Conservation (phyloP, 2,329 filamentous ascomycete species). For the Diaporthe humulicola region DNA sequence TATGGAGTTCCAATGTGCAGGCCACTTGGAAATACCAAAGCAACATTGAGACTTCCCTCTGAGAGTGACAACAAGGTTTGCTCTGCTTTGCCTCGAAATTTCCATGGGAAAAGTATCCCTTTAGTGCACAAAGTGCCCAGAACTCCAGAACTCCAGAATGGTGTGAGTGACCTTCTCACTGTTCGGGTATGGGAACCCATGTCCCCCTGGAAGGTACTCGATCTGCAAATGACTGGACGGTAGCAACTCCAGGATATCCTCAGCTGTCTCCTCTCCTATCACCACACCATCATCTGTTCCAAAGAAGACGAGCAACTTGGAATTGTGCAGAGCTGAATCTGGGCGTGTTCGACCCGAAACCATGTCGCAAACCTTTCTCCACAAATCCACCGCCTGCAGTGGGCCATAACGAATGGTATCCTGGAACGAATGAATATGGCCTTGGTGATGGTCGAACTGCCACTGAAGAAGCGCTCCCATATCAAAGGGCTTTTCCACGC, state of each 20-base stretch:
- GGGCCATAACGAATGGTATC: not conserved
- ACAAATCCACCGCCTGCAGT: not conserved
- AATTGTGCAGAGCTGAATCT: not conserved
- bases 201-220: not conserved
- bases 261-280: not conserved
- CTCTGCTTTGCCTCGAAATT: too few relatives aligned
- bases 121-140: not conserved
- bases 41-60: not conserved
- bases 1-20: too few relatives aligned
- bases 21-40: too few relatives aligned
- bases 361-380: not conserved
- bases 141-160: not conserved
- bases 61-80: not conserved
- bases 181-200: not conserved
- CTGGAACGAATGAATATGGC: not conserved
- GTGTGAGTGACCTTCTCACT: not conserved
- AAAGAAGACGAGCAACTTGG: not conserved
- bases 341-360: not conserved
- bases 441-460: conserved; percentile 3
- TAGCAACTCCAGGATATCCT: not conserved
- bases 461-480: not conserved
- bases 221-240: not conserved
- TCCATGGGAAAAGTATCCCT: too few relatives aligned
- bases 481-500: not conserved
- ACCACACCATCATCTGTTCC: not conserved